Evolutionary conservation across 2,329 filamentous ascomycete genomes (phyloP).

Genomic region (Aspergillus fumigatus): DNA sequence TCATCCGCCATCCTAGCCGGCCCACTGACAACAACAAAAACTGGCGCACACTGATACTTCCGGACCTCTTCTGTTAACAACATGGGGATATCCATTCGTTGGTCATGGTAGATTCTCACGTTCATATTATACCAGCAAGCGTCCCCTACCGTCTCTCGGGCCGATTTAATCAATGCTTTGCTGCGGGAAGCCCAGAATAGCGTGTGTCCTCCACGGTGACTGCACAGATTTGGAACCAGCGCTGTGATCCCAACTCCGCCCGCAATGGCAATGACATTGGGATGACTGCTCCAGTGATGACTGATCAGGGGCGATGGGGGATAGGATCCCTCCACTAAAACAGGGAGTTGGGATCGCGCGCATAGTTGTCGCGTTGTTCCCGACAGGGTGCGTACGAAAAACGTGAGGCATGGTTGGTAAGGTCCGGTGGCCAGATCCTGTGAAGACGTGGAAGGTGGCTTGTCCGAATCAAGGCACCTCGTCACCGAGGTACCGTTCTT

Average conservation of each 20-base stretch:
- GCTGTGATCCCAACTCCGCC: conserved; percentile 1
- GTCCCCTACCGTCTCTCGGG: background rate
- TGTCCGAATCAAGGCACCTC: background rate
- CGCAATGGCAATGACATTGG: background rate
- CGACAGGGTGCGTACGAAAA: background rate
- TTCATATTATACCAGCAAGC: background rate
- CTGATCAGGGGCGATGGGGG: background rate
- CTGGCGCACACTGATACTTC: background rate
- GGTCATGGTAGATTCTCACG: background rate
- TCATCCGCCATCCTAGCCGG: conserved; percentile 2
- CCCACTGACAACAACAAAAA: conserved; percentile 1
- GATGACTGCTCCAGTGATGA: background rate
- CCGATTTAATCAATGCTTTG: background rate
- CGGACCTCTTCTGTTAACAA: background rate
- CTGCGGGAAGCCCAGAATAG: conserved; percentile 1
- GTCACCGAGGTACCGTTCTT: background rate
- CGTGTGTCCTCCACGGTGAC: background rate
- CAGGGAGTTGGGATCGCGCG: background rate
- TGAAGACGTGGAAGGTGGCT: too few species aligned
- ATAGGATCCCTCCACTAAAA: background rate
- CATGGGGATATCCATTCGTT: background rate
- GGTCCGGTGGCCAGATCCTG: background rate
- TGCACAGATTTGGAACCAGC: background rate
- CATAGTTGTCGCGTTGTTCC: background rate
- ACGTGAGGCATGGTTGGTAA: background rate